Conservation (phyloP, 176 grass and related monocot genomes). For the Carex pumila region DNA sequence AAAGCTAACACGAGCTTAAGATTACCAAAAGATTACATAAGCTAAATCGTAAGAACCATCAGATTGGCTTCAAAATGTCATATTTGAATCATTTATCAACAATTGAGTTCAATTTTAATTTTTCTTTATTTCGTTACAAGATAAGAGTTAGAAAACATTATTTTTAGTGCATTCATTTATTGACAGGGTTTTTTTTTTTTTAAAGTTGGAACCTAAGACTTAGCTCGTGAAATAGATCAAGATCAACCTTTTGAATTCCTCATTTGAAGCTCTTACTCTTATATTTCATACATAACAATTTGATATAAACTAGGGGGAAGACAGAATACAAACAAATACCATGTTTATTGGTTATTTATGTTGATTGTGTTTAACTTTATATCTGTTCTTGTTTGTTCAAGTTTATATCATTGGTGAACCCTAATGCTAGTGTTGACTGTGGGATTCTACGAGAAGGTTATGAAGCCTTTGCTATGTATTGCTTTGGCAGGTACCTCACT, state of each 20-base stretch:
- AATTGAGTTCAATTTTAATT: background rate
- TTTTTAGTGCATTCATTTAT: background rate
- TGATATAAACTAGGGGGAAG: background rate
- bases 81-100: background rate
- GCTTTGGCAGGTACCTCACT: slow-evolving; percentile 89
- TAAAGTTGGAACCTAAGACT: background rate
- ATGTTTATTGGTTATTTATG: background rate
- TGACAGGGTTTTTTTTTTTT: background rate
- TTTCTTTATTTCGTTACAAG: background rate
- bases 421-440: slow-evolving; percentile 68
- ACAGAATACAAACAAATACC: background rate
- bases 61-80: background rate
- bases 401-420: slow-evolving; percentile 88
- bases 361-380: slow-evolving; percentile 13
- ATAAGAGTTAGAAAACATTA: background rate
- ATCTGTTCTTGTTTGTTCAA: slow-evolving; percentile 23
- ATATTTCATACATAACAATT: background rate
- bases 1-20: background rate
- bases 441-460: slow-evolving; percentile 83
- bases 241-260: background rate
- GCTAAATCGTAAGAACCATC: background rate
- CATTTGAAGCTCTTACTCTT: background rate
- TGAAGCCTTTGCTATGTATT: slow-evolving; percentile 97
- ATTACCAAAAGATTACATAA: background rate
- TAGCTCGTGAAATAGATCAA: background rate